phyloP scores from a whole-genome alignment of 2,329 filamentous ascomycete species.

The Fusarium concolor region DNA sequence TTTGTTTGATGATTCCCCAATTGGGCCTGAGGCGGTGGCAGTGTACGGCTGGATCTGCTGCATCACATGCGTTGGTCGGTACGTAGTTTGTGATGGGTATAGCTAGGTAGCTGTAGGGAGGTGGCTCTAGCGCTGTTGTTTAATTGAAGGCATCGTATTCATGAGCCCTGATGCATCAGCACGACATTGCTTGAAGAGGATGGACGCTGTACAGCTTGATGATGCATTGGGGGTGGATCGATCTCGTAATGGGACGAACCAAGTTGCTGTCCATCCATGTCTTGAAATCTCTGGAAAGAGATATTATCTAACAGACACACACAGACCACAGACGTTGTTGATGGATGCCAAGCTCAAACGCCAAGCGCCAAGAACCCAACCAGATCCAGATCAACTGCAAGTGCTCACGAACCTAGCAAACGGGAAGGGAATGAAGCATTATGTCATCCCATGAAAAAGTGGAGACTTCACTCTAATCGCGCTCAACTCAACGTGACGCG shows the following conservation, averaged over 20 bases:
- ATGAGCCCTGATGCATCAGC: neutral
- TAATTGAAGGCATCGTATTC: conserved; percentile 20
- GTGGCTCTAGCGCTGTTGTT: conserved; percentile 22
- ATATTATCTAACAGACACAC: too few species aligned
- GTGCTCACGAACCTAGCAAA: conserved; percentile 10
- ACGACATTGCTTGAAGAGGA: neutral
- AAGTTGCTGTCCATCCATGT: neutral
- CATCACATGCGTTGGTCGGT: conserved; percentile 23
- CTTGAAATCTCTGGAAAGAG: neutral
- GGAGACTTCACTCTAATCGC: conserved; percentile 10
- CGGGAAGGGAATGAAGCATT: neutral
- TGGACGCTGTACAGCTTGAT: neutral
- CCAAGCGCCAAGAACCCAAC: conserved; percentile 27
- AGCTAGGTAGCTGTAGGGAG: neutral
- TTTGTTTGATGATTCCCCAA: conserved; percentile 10
- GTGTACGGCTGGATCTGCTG: conserved; percentile 1
- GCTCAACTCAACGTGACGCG: neutral
- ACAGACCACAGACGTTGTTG: too few species aligned
- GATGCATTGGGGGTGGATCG: neutral
- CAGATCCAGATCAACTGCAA: conserved; percentile 25
- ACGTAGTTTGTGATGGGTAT: neutral
- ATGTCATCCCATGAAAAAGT: conserved; percentile 14
- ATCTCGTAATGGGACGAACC: too few species aligned
- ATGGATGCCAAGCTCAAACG: conserved; percentile 21
- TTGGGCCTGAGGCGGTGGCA: conserved; percentile 27